A percentile compares a stretch with the other conserved stretches of the same genome.
phyloP scores from a whole-genome alignment of 208 protist genomes.

The Leishmania amazonensis region DNA sequence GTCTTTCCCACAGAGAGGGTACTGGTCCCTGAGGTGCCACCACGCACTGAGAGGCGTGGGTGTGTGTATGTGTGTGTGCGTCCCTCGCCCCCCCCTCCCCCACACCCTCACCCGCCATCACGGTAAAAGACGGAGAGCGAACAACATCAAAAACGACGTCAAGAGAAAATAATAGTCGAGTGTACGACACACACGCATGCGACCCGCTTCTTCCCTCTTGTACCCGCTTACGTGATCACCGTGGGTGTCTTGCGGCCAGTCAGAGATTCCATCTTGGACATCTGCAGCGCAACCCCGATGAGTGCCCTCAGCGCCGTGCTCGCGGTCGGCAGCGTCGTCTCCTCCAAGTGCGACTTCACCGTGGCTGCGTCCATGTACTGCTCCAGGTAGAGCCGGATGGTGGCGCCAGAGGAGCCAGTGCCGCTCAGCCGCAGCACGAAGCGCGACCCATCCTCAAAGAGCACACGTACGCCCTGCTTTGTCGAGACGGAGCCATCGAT shows the following conservation, averaged over 20 bases:
- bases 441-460: conserved; percentile 96
- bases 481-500: conserved; percentile 91
- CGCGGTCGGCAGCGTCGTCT: conserved; percentile 47
- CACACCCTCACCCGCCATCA: neutral
- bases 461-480: conserved; percentile 94
- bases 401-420: conserved; percentile 95
- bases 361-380: conserved; percentile 86
- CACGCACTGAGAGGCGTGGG: neutral
- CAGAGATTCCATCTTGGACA: conserved; percentile 84
- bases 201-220: neutral
- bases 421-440: conserved; percentile 97
- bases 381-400: conserved; percentile 97
- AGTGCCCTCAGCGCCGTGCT: conserved; percentile 78
- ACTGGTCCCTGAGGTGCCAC: neutral
- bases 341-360: conserved; percentile 43
- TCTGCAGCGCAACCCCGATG: conserved; percentile 80
- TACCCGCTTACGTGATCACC: conserved; percentile 92
- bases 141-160: neutral
- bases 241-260: conserved; percentile 94
- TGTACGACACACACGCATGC: neutral
- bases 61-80: neutral
- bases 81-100: too few relatives aligned
- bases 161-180: neutral
- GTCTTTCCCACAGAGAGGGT: neutral
- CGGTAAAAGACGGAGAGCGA: neutral